Base-by-base conservation (phyloP, 2,329 filamentous ascomycete genomes). In the Alternaria sp. region DNA sequence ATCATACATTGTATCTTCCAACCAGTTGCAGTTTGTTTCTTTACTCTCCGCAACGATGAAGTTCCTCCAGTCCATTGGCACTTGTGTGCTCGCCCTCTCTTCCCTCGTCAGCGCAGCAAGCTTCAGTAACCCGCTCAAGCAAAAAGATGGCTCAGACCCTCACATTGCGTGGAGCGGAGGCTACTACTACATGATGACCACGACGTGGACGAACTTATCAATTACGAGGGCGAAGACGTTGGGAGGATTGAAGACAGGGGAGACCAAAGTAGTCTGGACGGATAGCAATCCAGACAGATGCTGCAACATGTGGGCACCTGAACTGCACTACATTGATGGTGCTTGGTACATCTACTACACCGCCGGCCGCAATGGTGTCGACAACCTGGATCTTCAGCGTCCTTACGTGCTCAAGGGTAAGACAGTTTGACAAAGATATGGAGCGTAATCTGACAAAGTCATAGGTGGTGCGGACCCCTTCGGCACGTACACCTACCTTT, bases 261-360 rank as follows among this genome's bases (percentile, higher is more conserved):
- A 82, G 38, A 82, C 80, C 20, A 86, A 85, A 63, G 74, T 70
- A 3, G 83, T 88, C 28, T 88, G 84, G 76, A 80, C 78, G 0
- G 83, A 85, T 56, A 75, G 72, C 5, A 81, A 80, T 16, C 68
- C 84, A 2, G 76, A 75, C 4, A 78, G 84, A 16, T 84, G 83
- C 72, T 84, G 61, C 34, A 67, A 69, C 34, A 81, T 88, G 38
- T 88, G 86, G 86, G 85, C 86, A 0, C 86, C 85, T 0, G 85
- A 87, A 65, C 75, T 86, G 0, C 85, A 87, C 66, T 82, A 82
- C 57, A 68, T 87, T 7, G 79, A 81, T 36, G 66, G 70, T 43
- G 66, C 68, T 34, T 83, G 85, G 85, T 87, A 85, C 57, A 81
- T 88, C 39, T 88, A 87, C 74, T 88, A 87, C 69, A 84, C 85